phyloP scores from a whole-genome alignment of 768 basidiomycete genomes.

The Rhizopogon rudus region DNA sequence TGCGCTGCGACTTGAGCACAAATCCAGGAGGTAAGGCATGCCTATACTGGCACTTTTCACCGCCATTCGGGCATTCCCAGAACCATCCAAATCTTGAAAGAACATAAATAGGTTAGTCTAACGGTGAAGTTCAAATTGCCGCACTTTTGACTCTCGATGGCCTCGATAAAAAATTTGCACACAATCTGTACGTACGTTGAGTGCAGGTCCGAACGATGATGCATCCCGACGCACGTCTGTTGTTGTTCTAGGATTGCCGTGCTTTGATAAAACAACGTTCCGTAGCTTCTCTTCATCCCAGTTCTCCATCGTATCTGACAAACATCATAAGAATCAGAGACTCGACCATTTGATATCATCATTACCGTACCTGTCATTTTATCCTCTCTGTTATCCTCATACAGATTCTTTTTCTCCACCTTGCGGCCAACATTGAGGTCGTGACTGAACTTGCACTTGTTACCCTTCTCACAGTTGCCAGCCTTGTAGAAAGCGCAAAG shows the following conservation, averaged over 20 bases:
- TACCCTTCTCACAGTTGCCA: conserved; percentile 90
- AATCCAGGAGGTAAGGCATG: conserved; percentile 97
- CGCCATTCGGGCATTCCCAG: conserved; percentile 89
- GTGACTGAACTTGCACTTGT: conserved; percentile 97
- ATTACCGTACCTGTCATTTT: conserved; percentile 57
- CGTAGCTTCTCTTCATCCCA: conserved; percentile 96
- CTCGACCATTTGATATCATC: background rate
- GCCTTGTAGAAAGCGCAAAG: conserved; percentile 92
- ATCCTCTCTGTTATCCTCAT: conserved; percentile 83
- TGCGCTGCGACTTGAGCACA: conserved; percentile 90
- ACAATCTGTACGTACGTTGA: conserved; percentile 62
- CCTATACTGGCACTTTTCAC: conserved; percentile 82
- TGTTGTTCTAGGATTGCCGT: conserved; percentile 85
- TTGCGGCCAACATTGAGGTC: conserved; percentile 85
- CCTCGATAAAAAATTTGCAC: conserved; percentile 95
- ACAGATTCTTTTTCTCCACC: conserved; percentile 93
- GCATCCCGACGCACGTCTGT: conserved; percentile 65
- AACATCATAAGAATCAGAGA: conserved; percentile 1
- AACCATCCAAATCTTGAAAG: conserved; percentile 79
- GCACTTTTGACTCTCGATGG: conserved; percentile 86
- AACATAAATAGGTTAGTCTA: background rate
- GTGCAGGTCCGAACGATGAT: conserved; percentile 3
- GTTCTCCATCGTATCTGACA: conserved; percentile 89
- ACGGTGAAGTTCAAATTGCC: conserved; percentile 9
- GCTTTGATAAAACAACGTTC: conserved; percentile 81